These are phyloP conservation scores for Cordyceps fumosorosea DNA, from an alignment of 2,329 filamentous ascomycete species.

Conservation along the genomic window DNA sequence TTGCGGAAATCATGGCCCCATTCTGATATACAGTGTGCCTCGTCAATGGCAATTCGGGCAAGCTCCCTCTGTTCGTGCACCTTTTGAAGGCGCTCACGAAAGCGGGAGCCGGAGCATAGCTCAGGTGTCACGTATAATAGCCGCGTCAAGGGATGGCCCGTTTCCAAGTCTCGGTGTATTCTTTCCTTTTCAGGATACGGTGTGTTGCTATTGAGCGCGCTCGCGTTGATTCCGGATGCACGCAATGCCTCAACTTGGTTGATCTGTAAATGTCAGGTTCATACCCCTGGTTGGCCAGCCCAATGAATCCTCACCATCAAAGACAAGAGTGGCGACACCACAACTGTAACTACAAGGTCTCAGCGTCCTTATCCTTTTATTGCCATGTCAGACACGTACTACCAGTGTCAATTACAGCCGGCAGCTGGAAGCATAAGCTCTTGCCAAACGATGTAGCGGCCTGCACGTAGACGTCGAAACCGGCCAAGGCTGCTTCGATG, in stretches of 20 bases:
- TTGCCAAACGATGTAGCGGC: conserved; percentile 89
- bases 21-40: conserved; percentile 95
- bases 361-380: not conserved
- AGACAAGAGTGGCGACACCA: conserved; percentile 81
- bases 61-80: conserved; percentile 78
- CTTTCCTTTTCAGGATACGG: conserved; percentile 54
- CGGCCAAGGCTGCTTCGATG: conserved; percentile 71
- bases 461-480: conserved; percentile 88
- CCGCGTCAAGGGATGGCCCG: conserved; percentile 75
- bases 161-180: conserved; percentile 76
- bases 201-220: conserved; percentile 82
- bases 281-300: not conserved
- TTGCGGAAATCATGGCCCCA: conserved; percentile 98
- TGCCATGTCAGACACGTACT: conserved; percentile 46
- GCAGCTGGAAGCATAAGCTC: conserved; percentile 86
- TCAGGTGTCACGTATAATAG: conserved; percentile 93
- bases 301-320: conserved; percentile 59
- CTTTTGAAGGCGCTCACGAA: conserved; percentile 65
- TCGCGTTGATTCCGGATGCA: conserved; percentile 68
- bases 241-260: conserved; percentile 84
- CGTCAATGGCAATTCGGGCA: conserved; percentile 83
- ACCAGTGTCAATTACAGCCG: conserved; percentile 79
- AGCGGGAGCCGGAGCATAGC: conserved; percentile 69
- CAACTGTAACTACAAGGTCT: conserved; percentile 63
- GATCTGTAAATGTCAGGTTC: conserved; percentile 47